Conservation (phyloP, 805 yeast genomes). For the Cyberlindnera samutprakarnensis region DNA sequence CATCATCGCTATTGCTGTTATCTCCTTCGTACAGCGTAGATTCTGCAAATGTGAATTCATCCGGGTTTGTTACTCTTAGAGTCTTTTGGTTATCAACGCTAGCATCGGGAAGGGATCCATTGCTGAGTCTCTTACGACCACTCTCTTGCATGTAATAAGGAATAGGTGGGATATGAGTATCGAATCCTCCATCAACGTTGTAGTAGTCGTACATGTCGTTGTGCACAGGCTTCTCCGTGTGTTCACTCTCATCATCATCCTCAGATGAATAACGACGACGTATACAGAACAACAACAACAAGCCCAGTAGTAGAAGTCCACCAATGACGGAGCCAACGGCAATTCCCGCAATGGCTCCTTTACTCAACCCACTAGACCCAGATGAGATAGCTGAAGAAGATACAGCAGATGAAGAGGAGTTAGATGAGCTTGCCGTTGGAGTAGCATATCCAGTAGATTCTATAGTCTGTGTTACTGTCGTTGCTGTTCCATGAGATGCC, state of each 20-base stretch:
- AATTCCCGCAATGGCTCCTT: slow-evolving; percentile 55
- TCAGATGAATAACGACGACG: slow-evolving; percentile 9
- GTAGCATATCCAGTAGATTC: slow-evolving; percentile 1
- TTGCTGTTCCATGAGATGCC: slow-evolving; percentile 10
- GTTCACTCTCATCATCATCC: slow-evolving; percentile 10
- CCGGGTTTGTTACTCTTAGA: slow-evolving; percentile 45
- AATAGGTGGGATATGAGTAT: slow-evolving; percentile 9
- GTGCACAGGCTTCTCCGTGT: slow-evolving; percentile 9
- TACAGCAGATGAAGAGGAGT: slow-evolving; percentile 7
- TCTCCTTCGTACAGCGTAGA: slow-evolving; percentile 8
- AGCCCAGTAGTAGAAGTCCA: slow-evolving; percentile 28
- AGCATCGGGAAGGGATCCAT: slow-evolving; percentile 50
- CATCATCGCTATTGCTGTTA: slow-evolving; percentile 5
- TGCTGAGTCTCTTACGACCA: slow-evolving; percentile 44
- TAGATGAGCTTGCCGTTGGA: slow-evolving; percentile 6
- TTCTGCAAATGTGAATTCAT: slow-evolving; percentile 17
- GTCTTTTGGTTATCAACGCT: slow-evolving; percentile 30
- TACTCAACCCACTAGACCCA: slow-evolving; percentile 10
- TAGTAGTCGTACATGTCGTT: slow-evolving; percentile 10
- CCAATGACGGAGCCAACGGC: slow-evolving; percentile 49
- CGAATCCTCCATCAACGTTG: slow-evolving; percentile 9
- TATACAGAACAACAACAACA: slow-evolving; percentile 12
- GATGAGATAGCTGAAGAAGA: background rate
- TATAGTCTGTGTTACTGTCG: slow-evolving; percentile 10
- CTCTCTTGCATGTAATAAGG: slow-evolving; percentile 20